Evolutionary conservation across 1,139 yeast genomes (phyloP).

Genomic region (Saccharomycopsis hybrid): DNA sequence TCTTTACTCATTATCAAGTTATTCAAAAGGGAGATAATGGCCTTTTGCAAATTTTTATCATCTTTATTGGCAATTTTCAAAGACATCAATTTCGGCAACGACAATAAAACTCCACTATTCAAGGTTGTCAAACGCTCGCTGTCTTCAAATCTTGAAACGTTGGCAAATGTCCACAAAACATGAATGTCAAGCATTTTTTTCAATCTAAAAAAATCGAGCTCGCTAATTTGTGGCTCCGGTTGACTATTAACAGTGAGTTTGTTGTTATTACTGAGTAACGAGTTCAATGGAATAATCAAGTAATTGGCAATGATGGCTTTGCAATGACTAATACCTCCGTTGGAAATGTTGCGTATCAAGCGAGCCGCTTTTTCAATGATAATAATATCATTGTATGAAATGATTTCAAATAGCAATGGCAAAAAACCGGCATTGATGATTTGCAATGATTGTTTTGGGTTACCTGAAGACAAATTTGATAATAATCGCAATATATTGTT

Average conservation of each 20-base stretch:
- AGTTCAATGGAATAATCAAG: slow-evolving; percentile 15
- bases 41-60: slow-evolving; percentile 16
- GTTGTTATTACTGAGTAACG: slow-evolving; percentile 11
- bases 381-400: slow-evolving; percentile 10
- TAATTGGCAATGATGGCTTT: slow-evolving; percentile 16
- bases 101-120: slow-evolving; percentile 11
- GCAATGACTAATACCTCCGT: slow-evolving; percentile 16
- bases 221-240: not conserved
- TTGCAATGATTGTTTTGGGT: slow-evolving; percentile 17
- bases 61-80: slow-evolving; percentile 6
- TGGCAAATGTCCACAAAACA: slow-evolving; percentile 18
- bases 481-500: slow-evolving; percentile 8
- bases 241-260: not conserved
- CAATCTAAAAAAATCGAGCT: slow-evolving; percentile 2
- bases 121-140: slow-evolving; percentile 7
- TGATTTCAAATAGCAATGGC: slow-evolving; percentile 16
- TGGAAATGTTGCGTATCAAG: slow-evolving; percentile 17
- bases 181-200: slow-evolving; percentile 11
- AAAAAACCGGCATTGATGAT: slow-evolving; percentile 17
- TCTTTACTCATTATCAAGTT: slow-evolving; percentile 12
- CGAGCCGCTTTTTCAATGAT: slow-evolving; percentile 15
- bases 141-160: slow-evolving; percentile 17
- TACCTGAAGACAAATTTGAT: slow-evolving; percentile 11
- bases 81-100: slow-evolving; percentile 11
- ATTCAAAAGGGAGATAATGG: slow-evolving; percentile 14